Conservation (phyloP, 805 yeast genomes). For the Cyberlindnera mycetangii region DNA sequence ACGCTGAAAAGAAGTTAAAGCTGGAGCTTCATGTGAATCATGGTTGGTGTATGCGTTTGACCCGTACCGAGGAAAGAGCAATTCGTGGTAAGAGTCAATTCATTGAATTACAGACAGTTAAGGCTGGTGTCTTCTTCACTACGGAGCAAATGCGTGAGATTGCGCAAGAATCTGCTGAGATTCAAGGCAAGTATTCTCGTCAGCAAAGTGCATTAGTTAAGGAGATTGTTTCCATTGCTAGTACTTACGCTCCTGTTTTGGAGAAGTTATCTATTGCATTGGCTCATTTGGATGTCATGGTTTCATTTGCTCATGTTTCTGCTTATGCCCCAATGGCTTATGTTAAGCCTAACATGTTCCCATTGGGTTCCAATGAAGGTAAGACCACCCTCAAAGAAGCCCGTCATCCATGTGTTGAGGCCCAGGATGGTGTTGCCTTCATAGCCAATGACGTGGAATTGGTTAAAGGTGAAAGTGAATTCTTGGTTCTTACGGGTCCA, state of each 20-base stretch:
- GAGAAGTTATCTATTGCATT: slow-evolving; percentile 61
- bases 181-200: slow-evolving; percentile 63
- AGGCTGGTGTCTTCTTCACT: slow-evolving; percentile 93
- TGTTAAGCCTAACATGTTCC: slow-evolving; percentile 67
- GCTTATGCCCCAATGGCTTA: slow-evolving; percentile 82
- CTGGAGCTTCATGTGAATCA: slow-evolving; percentile 82
- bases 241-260: slow-evolving; percentile 78
- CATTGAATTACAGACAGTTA: slow-evolving; percentile 83
- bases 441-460: slow-evolving; percentile 87
- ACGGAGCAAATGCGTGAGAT: slow-evolving; percentile 60
- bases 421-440: slow-evolving; percentile 85
- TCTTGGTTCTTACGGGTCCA: slow-evolving; percentile 89
- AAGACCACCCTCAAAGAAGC: slow-evolving; percentile 63
- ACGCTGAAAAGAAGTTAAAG: slow-evolving; percentile 83
- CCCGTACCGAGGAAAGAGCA: slow-evolving; percentile 83
- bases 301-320: slow-evolving; percentile 80
- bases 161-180: slow-evolving; percentile 53
- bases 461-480: slow-evolving; percentile 55
- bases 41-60: slow-evolving; percentile 93
- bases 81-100: slow-evolving; percentile 60
- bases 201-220: slow-evolving; percentile 77
- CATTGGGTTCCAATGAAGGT: slow-evolving; percentile 44
- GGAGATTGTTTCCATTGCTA: slow-evolving; percentile 77
- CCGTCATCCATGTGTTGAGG: slow-evolving; percentile 93
- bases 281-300: slow-evolving; percentile 78